Base-by-base conservation (phyloP, 108 stramenopile species). In the Aureococcus anophagefferens region DNA sequence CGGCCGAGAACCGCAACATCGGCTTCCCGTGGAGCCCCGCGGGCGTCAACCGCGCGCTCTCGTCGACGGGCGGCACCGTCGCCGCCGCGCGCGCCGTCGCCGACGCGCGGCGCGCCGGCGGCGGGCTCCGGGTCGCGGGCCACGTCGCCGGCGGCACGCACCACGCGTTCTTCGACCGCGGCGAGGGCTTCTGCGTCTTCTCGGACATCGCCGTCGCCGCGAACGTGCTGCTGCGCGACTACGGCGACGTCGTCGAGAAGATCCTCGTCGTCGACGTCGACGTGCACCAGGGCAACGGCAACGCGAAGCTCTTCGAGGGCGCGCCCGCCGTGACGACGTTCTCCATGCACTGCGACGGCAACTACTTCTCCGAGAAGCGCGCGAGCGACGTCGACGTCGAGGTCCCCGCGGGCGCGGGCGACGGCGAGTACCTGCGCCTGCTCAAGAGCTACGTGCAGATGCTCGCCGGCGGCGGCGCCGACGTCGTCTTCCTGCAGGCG, bases 101-200 rank as follows among this genome's bases (percentile, higher is more conserved):
- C 77, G 83, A 89, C 32, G 81, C 77, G 70, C n/a, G n/a, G n/a
- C n/a, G n/a, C n/a, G n/a, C n/a, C n/a, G n/a, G n/a, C n/a, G n/a
- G n/a, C n/a, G n/a, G n/a, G n/a, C 71, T 73, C 73, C 40, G 3
- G 70, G 33, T 62, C 69, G 35, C 85, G 32, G 93, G 92, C 9
- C 94, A 96, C 73, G 71, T 96, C 25, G 94, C 95, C 5, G 95
- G 95, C 9, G 95, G 94, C 33, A 96, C 95, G 1, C 94, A 95
- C 80, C 94, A 95, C 72, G 94, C 94, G 0, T 93, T 93, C 74
- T 73, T 76, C 32, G 92, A 95, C 76, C 76, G 85, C 62, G 94
- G 94, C n/a, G 92, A 93, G 84, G 94, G 94, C 11, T 95, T 93
- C 80, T 93, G 90, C 71, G 86, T 93, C 28, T 95, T 95, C 73